phyloP scores from a whole-genome alignment of 371 early-diverging fungal genomes.

The Mucor irregularis region DNA sequence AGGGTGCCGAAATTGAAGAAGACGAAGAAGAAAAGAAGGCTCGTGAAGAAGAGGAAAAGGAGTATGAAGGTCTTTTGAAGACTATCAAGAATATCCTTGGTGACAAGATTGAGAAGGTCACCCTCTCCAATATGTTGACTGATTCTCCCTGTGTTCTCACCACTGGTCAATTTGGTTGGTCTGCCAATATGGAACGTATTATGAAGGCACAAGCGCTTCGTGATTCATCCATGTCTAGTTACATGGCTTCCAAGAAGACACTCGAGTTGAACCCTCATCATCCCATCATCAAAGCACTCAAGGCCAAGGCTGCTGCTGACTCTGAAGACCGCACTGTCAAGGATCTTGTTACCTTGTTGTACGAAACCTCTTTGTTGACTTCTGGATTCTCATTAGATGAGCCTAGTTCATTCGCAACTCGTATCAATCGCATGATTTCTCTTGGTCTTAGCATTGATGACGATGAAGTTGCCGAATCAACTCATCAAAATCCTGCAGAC shows the following conservation, averaged over 20 bases:
- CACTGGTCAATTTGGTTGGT: slow-evolving; percentile 97
- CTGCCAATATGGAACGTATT: slow-evolving; percentile 99
- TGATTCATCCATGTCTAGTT: slow-evolving; percentile 92
- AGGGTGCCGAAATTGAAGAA: slow-evolving; percentile 97
- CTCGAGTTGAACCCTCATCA: slow-evolving; percentile 96
- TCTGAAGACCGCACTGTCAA: slow-evolving; percentile 93
- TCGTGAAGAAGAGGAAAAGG: slow-evolving; percentile 87
- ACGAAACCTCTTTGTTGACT: slow-evolving; percentile 85
- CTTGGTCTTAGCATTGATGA: slow-evolving; percentile 91
- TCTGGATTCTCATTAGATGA: slow-evolving; percentile 95
- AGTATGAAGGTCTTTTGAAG: slow-evolving; percentile 80
- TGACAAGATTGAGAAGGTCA: slow-evolving; percentile 97
- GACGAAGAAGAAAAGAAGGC: slow-evolving; percentile 92
- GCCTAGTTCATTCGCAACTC: slow-evolving; percentile 82
- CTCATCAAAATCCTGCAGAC: slow-evolving; percentile 29
- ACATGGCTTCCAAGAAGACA: slow-evolving; percentile 98
- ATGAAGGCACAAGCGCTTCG: slow-evolving; percentile 99
- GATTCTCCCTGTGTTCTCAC: slow-evolving; percentile 97
- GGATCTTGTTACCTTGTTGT: slow-evolving; percentile 88
- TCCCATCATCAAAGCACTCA: slow-evolving; percentile 89
- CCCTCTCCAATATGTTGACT: slow-evolving; percentile 89
- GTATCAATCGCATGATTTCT: slow-evolving; percentile 96
- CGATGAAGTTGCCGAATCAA: slow-evolving; percentile 37
- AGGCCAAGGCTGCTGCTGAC: slow-evolving; percentile 81
- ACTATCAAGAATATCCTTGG: slow-evolving; percentile 89